phyloP scores from a whole-genome alignment of 2,329 filamentous ascomycete species.

The Trichoderma sp. region DNA sequence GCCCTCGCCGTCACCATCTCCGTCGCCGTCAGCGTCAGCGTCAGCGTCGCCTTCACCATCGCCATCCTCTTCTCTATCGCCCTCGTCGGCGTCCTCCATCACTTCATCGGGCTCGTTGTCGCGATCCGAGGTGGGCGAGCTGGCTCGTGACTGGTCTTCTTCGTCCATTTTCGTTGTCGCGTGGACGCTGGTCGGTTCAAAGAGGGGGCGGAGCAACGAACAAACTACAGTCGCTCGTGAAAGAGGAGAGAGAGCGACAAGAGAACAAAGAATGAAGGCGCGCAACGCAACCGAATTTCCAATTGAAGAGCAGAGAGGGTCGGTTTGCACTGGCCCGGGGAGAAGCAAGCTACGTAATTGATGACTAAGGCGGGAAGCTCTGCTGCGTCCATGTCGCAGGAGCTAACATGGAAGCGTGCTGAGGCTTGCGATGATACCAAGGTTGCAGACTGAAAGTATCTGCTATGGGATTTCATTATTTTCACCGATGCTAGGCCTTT shows the following conservation, averaged over 20 bases:
- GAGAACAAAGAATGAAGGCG: background rate
- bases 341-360: background rate
- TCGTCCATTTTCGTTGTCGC: conserved; percentile 33
- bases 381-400: background rate
- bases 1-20: conserved; percentile 48
- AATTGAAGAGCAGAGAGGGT: background rate
- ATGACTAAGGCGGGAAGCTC: background rate
- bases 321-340: background rate
- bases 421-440: no score
- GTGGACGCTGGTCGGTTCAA: background rate
- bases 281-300: background rate
- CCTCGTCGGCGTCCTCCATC: conserved; percentile 51
- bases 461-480: background rate
- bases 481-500: background rate
- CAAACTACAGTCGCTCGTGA: background rate
- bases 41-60: conserved; percentile 46
- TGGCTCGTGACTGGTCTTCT: conserved; percentile 33
- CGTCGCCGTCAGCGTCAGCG: conserved; percentile 35
- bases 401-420: background rate
- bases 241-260: background rate
- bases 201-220: background rate
- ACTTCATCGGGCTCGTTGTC: conserved; percentile 53
- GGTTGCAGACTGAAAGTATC: background rate
- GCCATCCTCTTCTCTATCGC: conserved; percentile 46
- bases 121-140: conserved; percentile 35